Conservation (phyloP, 306 rosid species). For the Bauhinia variegata region DNA sequence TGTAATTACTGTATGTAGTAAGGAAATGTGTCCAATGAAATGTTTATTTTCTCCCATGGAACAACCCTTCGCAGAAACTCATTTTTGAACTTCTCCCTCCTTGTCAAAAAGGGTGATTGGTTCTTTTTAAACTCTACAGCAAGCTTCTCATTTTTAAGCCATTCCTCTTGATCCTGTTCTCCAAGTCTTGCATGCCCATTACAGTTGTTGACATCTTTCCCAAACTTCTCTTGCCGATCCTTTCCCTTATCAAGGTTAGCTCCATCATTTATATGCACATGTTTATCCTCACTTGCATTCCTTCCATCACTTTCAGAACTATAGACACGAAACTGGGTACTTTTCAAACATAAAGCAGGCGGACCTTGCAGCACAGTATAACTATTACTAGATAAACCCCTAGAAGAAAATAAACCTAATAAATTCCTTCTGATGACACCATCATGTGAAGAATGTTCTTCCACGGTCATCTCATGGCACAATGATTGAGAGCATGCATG, state of each 20-base stretch:
- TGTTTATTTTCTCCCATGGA: slow-evolving; percentile 92
- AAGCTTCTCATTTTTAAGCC: slow-evolving; percentile 79
- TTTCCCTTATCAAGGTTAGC: slow-evolving; percentile 52
- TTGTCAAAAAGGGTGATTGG: slow-evolving; percentile 78
- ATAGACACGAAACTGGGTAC: slow-evolving; percentile 55
- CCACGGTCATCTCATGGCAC: slow-evolving; percentile 34
- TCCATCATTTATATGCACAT: slow-evolving; percentile 60
- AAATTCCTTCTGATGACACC: slow-evolving; percentile 50
- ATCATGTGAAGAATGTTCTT: slow-evolving; percentile 44
- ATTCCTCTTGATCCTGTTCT: slow-evolving; percentile 84
- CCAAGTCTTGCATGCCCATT: slow-evolving; percentile 79
- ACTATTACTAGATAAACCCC: slow-evolving; percentile 40
- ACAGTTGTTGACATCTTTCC: slow-evolving; percentile 50
- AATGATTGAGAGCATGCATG: slow-evolving; percentile 48
- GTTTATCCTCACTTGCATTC: slow-evolving; percentile 77
- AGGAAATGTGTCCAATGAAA: slow-evolving; percentile 93
- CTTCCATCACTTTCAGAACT: slow-evolving; percentile 93
- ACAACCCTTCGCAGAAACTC: slow-evolving; percentile 82
- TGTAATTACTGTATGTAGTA: slow-evolving; percentile 76
- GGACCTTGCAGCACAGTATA: slow-evolving; percentile 40
- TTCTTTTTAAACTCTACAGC: slow-evolving; percentile 65
- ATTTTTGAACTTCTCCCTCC: slow-evolving; percentile 74
- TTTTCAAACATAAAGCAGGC: slow-evolving; percentile 39
- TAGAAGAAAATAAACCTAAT: slow-evolving; percentile 42
- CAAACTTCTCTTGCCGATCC: slow-evolving; percentile 44